Percentiles rank a stretch among this genome's conserved stretches.
phyloP scores from a whole-genome alignment of 495 filamentous ascomycete species.

The Echria macrotheca region DNA sequence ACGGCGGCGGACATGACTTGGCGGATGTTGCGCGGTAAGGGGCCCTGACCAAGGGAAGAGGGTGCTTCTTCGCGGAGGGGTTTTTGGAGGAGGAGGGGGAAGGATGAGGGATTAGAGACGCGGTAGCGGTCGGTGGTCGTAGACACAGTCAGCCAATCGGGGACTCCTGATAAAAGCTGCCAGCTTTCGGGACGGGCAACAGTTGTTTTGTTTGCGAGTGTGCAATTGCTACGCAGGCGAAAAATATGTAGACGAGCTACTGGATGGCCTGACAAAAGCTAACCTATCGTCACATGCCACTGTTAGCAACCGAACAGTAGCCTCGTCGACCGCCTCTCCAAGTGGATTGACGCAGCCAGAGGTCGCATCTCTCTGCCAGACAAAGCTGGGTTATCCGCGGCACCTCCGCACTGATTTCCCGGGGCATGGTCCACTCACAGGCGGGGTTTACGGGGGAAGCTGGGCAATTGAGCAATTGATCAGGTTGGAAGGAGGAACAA shows the following conservation, averaged over 20 bases:
- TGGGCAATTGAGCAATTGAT: not conserved
- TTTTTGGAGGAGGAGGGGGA: constrained; percentile 11
- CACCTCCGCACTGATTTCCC: not conserved
- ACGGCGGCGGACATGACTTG: constrained; percentile 55
- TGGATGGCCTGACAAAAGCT: too few relatives aligned
- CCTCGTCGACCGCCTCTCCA: not conserved
- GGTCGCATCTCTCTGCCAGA: not conserved
- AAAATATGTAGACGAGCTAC: too few relatives aligned
- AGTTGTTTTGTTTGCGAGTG: too few relatives aligned
- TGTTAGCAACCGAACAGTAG: not conserved
- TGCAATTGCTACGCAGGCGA: too few relatives aligned
- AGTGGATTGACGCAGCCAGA: not conserved
- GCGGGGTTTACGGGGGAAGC: not conserved
- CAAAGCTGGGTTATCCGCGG: not conserved
- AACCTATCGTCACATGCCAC: not conserved
- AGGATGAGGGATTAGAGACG: constrained; percentile 11
- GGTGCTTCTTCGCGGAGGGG: constrained; percentile 67
- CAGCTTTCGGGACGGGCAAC: too few relatives aligned
- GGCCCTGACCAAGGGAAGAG: constrained; percentile 91
- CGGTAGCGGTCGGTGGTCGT: not conserved
- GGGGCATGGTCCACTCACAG: constrained; percentile 4
- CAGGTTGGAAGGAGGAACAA: not conserved
- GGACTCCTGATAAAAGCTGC: too few relatives aligned
- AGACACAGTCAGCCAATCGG: too few relatives aligned
- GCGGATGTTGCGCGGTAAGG: constrained; percentile 45